Conservation (phyloP, 345 rosid genomes). For the Reutealis trisperma region DNA sequence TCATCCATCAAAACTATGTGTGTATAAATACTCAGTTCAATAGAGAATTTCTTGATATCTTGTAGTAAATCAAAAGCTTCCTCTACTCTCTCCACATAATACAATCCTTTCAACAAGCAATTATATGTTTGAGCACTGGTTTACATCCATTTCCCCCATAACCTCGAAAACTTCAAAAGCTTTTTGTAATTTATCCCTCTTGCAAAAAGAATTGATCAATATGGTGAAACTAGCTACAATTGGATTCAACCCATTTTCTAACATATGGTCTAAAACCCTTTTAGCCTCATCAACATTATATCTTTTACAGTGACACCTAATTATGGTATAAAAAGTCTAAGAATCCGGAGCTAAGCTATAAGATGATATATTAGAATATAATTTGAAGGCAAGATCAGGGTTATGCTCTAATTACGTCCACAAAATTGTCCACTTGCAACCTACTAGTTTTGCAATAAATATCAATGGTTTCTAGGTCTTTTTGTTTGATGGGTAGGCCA, state of each 20-base stretch:
- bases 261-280: slow-evolving; percentile 43
- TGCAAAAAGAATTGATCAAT: slow-evolving; percentile 46
- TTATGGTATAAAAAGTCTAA: slow-evolving; percentile 42
- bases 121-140: slow-evolving; percentile 52
- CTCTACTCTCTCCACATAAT: slow-evolving; percentile 71
- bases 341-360: slow-evolving; percentile 40
- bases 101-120: slow-evolving; percentile 64
- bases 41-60: slow-evolving; percentile 32
- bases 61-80: slow-evolving; percentile 50
- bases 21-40: slow-evolving; percentile 52
- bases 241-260: slow-evolving; percentile 39
- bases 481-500: slow-evolving; percentile 6
- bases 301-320: slow-evolving; percentile 48
- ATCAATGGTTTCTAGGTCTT: slow-evolving; percentile 7
- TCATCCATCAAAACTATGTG: slow-evolving; percentile 67
- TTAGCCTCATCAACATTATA: slow-evolving; percentile 43
- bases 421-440: slow-evolving; percentile 19
- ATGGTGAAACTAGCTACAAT: slow-evolving; percentile 42
- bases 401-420: slow-evolving; percentile 30
- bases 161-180: slow-evolving; percentile 47
- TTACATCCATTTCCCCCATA: slow-evolving; percentile 51
- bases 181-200: slow-evolving; percentile 43
- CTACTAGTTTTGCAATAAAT: not conserved
- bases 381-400: slow-evolving; percentile 36
- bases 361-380: slow-evolving; percentile 31